Percentiles rank a stretch among this genome's conserved stretches.
These are phyloP conservation scores for Mycena crocata DNA, from an alignment of 768 basidiomycete genomes.

Conservation along the genomic window DNA sequence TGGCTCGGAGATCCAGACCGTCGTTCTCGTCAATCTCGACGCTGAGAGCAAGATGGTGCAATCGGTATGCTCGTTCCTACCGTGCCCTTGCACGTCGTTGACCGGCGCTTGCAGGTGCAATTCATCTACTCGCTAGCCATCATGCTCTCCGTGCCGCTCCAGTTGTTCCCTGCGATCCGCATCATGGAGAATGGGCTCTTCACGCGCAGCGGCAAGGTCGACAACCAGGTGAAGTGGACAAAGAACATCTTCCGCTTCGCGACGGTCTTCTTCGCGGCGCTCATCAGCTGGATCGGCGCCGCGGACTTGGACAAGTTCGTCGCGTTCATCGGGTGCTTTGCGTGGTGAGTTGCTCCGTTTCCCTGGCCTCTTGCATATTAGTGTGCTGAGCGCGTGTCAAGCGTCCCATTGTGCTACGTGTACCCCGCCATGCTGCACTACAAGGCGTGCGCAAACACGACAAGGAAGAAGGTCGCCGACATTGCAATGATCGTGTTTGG, in stretches of 20 bases:
- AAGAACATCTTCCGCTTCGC: constrained; percentile 92
- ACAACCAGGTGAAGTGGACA: constrained; percentile 90
- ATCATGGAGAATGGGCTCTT: constrained; percentile 98
- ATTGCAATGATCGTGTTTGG: constrained; percentile 84
- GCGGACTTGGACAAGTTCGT: constrained; percentile 96
- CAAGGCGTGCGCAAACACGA: constrained; percentile 83
- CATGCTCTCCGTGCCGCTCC: constrained; percentile 89
- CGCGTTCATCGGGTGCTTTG: constrained; percentile 91
- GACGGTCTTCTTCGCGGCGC: constrained; percentile 83
- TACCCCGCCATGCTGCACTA: constrained; percentile 96
- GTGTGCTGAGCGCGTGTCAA: constrained; percentile 47
- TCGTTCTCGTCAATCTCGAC: constrained; percentile 95
- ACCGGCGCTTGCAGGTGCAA: constrained; percentile 64
- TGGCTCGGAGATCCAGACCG: constrained; percentile 88
- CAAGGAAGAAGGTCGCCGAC: constrained; percentile 73
- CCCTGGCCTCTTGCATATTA: constrained; percentile 5
- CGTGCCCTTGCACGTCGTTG: constrained; percentile 1
- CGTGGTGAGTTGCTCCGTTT: constrained; percentile 71
- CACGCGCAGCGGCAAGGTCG: constrained; percentile 84
- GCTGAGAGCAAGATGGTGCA: constrained; percentile 88
- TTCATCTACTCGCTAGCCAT: constrained; percentile 94
- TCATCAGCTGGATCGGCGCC: constrained; percentile 85
- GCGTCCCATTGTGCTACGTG: constrained; percentile 93
- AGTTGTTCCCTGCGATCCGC: constrained; percentile 97
- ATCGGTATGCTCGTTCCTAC: constrained; percentile 64